Base-by-base conservation (phyloP, 2,329 filamentous ascomycete species). In the Magnaporthiopsis incrustans region DNA sequence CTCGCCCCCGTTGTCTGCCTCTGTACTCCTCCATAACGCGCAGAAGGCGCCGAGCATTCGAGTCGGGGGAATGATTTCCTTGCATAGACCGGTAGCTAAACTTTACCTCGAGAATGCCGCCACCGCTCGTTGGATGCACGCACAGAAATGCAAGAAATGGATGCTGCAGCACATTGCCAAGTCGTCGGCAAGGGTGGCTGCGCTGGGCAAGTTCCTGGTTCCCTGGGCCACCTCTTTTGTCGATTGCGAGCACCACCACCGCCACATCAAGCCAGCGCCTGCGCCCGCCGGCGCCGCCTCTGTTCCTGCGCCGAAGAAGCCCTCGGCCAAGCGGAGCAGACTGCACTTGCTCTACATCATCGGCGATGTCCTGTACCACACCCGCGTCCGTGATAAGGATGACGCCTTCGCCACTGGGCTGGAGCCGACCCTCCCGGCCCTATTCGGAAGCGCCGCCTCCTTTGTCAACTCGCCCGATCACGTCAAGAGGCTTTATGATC, bases 61-160 rank as follows among this genome's bases (percentile, higher is more conserved):
- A 8, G 59, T 64, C 57, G 63, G 56, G 66, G 14, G 35, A 38
- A 18, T 38, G 35, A 38, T 18, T 4, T 38, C 35, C 35, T 38
- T 4, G 35, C 1, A 38, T 38, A 14, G 35, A 58, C 62, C 69
- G 67, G 69, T 70, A 67, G 73, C 77, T 77, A 78, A 76, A 75
- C 69, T 73, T 61, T 56, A 25, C 32, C 60, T 14, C 35, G 35
- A 14, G 26, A 68, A 72, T 69, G 22, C 12, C 44, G 22, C 44
- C 44, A n/a, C 69, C 70, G 67, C 68, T 66, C 64, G 59, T 65
- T 69, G 66, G 66, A 67, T 65, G 75, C 30, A n/a, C 69, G 69
- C 65, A 78, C 85, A 96, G 92, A 90, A 86, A 81, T 93, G 90
- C 84, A 96, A 93, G 84, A 82, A 85, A 77, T 96, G 91, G 91